Percentiles rank a stretch among this genome's conserved stretches.
phyloP scores from a whole-genome alignment of 441 rosid genomes.

The Francoa sonchifolia region DNA sequence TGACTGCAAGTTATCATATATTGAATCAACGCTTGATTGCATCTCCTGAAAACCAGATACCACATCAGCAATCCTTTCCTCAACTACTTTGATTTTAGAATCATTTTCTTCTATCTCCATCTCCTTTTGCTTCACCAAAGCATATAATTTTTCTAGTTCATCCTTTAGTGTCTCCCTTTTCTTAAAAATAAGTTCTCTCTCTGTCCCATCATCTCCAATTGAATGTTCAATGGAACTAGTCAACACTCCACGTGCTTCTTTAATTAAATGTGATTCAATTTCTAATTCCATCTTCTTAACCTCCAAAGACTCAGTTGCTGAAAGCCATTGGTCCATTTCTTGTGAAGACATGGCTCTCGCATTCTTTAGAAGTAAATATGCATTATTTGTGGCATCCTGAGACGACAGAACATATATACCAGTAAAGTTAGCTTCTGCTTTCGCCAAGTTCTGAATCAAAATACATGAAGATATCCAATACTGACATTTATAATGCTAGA shows the following conservation, averaged over 20 bases:
- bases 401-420: slow-evolving; percentile 1
- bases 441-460: neutral
- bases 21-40: slow-evolving; percentile 37
- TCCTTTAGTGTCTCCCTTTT: slow-evolving; percentile 34
- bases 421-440: neutral
- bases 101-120: slow-evolving; percentile 56
- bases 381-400: slow-evolving; percentile 52
- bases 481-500: neutral
- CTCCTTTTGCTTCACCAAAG: slow-evolving; percentile 57
- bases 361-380: slow-evolving; percentile 33
- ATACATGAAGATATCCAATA: neutral
- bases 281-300: slow-evolving; percentile 51
- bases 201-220: slow-evolving; percentile 40
- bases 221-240: slow-evolving; percentile 37
- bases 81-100: slow-evolving; percentile 39
- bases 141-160: slow-evolving; percentile 53
- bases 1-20: slow-evolving; percentile 32
- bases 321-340: slow-evolving; percentile 50
- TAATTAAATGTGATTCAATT: slow-evolving; percentile 45
- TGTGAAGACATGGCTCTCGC: slow-evolving; percentile 30
- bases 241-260: slow-evolving; percentile 37
- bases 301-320: slow-evolving; percentile 46
- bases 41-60: slow-evolving; percentile 46
- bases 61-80: slow-evolving; percentile 37
- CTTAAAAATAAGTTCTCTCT: slow-evolving; percentile 35